These are phyloP conservation scores for Porogramme epimiltina DNA, from an alignment of 1,284 basidiomycete genomes.

Conservation along the genomic window DNA sequence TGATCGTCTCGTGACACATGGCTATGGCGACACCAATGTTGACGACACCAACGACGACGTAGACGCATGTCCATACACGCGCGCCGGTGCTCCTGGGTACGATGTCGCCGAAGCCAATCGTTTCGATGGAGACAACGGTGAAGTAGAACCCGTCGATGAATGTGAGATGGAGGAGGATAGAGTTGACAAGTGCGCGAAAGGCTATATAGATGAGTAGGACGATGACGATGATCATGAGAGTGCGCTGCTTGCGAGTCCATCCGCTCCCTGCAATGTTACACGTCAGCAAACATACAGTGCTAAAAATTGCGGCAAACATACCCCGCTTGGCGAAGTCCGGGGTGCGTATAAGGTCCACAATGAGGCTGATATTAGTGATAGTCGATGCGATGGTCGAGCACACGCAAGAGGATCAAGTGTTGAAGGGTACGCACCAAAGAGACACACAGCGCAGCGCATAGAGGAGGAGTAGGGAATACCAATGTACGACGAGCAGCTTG, in stretches of 20 bases:
- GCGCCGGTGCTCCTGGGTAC: slow-evolving; percentile 48
- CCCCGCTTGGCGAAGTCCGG: slow-evolving; percentile 71
- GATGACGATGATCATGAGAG: slow-evolving; percentile 79
- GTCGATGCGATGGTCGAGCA: slow-evolving; percentile 74
- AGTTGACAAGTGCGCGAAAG: slow-evolving; percentile 62
- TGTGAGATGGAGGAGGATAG: slow-evolving; percentile 56
- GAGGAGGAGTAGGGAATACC: no score
- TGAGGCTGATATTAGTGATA: slow-evolving; percentile 70
- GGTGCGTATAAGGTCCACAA: slow-evolving; percentile 62
- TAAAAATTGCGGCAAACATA: slow-evolving; percentile 32
- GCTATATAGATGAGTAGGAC: slow-evolving; percentile 74
- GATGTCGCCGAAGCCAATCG: slow-evolving; percentile 84
- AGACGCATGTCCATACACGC: slow-evolving; percentile 60
- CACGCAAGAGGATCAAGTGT: no score
- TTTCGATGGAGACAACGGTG: slow-evolving; percentile 70
- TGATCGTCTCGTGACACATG: slow-evolving; percentile 68
- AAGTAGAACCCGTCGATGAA: slow-evolving; percentile 77
- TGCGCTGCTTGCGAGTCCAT: slow-evolving; percentile 78
- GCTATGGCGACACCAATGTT: slow-evolving; percentile 67
- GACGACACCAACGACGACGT: slow-evolving; percentile 61
- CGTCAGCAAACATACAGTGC: background rate
- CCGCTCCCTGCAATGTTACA: slow-evolving; percentile 54
- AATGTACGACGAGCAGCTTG: no score
- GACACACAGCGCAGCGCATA: no score
- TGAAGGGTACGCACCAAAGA: no score